phyloP scores from a whole-genome alignment of 345 rosid species.

The Lagerstroemia speciosa region DNA sequence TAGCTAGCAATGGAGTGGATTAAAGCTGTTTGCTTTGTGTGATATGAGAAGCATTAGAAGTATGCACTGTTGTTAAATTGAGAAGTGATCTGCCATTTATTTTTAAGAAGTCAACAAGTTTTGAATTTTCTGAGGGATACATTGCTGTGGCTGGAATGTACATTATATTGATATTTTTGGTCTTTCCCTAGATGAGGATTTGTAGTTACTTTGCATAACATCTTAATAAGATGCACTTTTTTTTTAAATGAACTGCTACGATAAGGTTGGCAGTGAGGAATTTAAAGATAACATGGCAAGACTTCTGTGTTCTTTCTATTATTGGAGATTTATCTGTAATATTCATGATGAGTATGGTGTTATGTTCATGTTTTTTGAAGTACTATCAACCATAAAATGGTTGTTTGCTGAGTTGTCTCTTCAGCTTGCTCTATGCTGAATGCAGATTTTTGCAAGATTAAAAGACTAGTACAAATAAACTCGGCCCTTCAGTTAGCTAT shows the following conservation, averaged over 20 bases:
- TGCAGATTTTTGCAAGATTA: too few species aligned
- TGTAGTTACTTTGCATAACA: background rate
- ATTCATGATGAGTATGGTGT: background rate
- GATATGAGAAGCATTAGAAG: background rate
- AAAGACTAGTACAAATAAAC: too few species aligned
- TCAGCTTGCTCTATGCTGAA: background rate
- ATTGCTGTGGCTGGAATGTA: background rate
- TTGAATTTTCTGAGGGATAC: background rate
- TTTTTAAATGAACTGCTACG: background rate
- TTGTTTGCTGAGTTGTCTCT: background rate
- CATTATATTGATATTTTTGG: background rate
- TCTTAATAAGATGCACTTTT: background rate
- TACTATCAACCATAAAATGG: too few species aligned
- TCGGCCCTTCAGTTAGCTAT: too few species aligned
- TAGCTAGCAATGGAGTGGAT: background rate
- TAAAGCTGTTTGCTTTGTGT: background rate
- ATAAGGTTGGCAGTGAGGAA: background rate
- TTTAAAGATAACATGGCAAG: background rate
- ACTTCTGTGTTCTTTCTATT: background rate
- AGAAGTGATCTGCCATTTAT: background rate
- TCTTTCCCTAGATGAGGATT: background rate
- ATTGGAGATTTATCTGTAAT: background rate
- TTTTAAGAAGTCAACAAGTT: background rate
- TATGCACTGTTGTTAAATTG: background rate
- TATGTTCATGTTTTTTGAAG: too few species aligned